Evolutionary conservation across 306 rosid genomes (phyloP).

Genomic region (Pterocarpus macrocarpus): DNA sequence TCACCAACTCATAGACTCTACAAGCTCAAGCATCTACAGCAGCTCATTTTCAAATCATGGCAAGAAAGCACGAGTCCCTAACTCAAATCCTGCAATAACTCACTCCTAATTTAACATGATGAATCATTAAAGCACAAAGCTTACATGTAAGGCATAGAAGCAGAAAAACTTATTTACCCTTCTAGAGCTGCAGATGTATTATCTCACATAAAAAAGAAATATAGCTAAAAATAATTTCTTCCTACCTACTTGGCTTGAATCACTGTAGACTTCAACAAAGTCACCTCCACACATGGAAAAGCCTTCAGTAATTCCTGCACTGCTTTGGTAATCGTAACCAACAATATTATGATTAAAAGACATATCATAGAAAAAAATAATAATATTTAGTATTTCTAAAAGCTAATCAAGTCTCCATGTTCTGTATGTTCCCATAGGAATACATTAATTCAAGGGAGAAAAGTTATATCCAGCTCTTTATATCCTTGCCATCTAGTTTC

Average conservation of each 20-base stretch:
- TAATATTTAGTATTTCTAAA: slow-evolving; percentile 11
- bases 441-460: not conserved
- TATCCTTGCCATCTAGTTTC: not conserved
- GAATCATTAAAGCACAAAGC: slow-evolving; percentile 23
- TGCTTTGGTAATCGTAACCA: slow-evolving; percentile 52
- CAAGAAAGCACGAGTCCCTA: slow-evolving; percentile 4
- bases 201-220: slow-evolving; percentile 3
- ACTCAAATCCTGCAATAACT: slow-evolving; percentile 9
- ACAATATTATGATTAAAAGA: slow-evolving; percentile 33
- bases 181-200: not conserved
- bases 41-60: slow-evolving; percentile 4
- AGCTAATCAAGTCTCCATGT: slow-evolving; percentile 13
- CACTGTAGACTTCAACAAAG: slow-evolving; percentile 91
- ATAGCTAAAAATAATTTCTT: slow-evolving; percentile 30
- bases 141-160: not conserved
- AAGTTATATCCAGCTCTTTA: too few relatives aligned
- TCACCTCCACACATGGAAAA: slow-evolving; percentile 99
- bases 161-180: slow-evolving; percentile 16
- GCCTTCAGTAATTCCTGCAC: slow-evolving; percentile 97
- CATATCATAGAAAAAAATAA: slow-evolving; percentile 1
- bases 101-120: not conserved
- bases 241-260: slow-evolving; percentile 85
- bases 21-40: slow-evolving; percentile 13
- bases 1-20: slow-evolving; percentile 1
- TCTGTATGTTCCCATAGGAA: slow-evolving; percentile 14